A percentile compares a stretch with the other conserved stretches of the same genome.
Evolutionary conservation across 805 yeast genomes (phyloP).

Genomic region (Yarrowia bubula): DNA sequence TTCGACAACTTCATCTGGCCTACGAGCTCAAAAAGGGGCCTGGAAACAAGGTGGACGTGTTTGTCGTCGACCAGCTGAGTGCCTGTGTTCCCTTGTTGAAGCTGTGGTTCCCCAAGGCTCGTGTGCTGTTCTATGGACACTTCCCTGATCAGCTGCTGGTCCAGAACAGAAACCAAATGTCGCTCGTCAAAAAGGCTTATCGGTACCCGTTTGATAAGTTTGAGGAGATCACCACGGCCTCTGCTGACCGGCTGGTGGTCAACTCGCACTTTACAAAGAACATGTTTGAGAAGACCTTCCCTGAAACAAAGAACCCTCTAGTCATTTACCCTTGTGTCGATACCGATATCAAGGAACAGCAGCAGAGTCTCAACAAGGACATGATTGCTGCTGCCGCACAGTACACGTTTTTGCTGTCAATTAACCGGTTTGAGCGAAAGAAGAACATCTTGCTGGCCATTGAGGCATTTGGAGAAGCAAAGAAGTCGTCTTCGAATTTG

Average conservation of each 20-base stretch:
- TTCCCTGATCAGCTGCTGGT: constrained; percentile 89
- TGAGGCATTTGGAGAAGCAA: constrained; percentile 54
- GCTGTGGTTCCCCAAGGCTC: constrained; percentile 39
- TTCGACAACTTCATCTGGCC: constrained; percentile 74
- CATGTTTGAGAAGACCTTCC: constrained; percentile 66
- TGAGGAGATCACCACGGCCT: constrained; percentile 76
- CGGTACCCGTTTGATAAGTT: constrained; percentile 78
- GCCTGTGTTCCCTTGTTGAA: constrained; percentile 75
- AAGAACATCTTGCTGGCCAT: constrained; percentile 81
- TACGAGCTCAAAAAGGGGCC: constrained; percentile 49
- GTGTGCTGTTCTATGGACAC: constrained; percentile 86
- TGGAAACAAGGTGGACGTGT: constrained; percentile 57
- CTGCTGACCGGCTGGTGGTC: constrained; percentile 78
- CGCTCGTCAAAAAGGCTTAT: constrained; percentile 59
- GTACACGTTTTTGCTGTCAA: constrained; percentile 57
- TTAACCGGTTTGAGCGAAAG: constrained; percentile 86
- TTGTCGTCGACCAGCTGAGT: constrained; percentile 84
- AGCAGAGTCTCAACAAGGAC: constrained; percentile 18
- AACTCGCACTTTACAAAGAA: constrained; percentile 80
- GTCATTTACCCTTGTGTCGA: constrained; percentile 83
- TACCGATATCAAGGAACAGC: constrained; percentile 29
- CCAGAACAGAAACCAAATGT: constrained; percentile 43
- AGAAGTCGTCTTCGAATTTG: constrained; percentile 39
- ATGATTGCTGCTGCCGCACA: constrained; percentile 29
- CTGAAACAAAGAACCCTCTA: constrained; percentile 44